Base-by-base conservation (phyloP, 371 early-diverging fungal genomes). In the Mucor racemosus region DNA sequence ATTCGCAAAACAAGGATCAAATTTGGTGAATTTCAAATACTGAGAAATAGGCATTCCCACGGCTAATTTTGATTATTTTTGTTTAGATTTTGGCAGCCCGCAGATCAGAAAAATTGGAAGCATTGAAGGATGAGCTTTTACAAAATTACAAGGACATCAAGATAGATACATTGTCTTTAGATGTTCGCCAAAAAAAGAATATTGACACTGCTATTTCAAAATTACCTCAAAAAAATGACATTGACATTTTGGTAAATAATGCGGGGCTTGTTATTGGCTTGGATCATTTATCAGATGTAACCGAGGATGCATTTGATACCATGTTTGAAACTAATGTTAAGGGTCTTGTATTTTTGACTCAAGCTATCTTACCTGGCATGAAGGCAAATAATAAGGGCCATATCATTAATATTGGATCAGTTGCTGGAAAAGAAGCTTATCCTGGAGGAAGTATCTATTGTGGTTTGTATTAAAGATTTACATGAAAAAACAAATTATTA, bases 251-350 rank as follows among this genome's bases (percentile, higher is more conserved):
- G 40, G 58, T 58, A 7, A 58, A 58, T 15, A 58, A 58, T 58
- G 36, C 40, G 13, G 58, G 40, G 21, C 58, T 58, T 39, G 58
- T 58, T 13, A 58, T 39, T 58, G 58, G 97, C 13, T 55, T 94
- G 46, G 95, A 95, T 69, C 84, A 82, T n/a, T 67, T 97, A 31
- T 84, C 81, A 39, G 80, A 85, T 10, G 86, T 92, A 15, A 65
- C 79, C 0, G 82, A 79, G 44, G 88, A 91, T 3, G 88, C 82
- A 7, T 85, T 92, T 68, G 91, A 96, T 72, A 81, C 87, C 40
- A 92, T 96, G 89, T 76, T 97, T 42, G 93, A 95, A 67, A 96
- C 96, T 41, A 97, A 97, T 74, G 91, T 97, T 66, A 95, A 95
- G 73, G 96, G 94, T 0, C 76, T 92, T 0, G 76, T 92, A 6